phyloP scores from a whole-genome alignment of 805 yeast species.

The Schizosaccharomyces lindneri region DNA sequence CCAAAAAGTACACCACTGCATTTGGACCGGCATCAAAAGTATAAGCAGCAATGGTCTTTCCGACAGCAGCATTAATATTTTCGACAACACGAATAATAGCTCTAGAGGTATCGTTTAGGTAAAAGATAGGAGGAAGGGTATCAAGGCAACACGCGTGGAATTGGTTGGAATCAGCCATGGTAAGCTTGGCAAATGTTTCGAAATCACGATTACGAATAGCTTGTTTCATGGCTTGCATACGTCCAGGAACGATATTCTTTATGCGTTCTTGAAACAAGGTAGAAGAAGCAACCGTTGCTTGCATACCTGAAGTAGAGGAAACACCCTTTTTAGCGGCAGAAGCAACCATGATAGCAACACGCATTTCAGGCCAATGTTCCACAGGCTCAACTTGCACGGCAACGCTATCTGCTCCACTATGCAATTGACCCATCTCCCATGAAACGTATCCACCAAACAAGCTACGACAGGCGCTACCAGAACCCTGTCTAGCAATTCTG shows the following conservation, averaged over 20 bases:
- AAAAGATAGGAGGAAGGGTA: slow-evolving; percentile 85
- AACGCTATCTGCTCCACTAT: slow-evolving; percentile 72
- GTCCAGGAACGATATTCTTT: slow-evolving; percentile 56
- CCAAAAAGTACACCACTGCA: slow-evolving; percentile 78
- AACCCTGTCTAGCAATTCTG: slow-evolving; percentile 88
- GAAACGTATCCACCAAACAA: slow-evolving; percentile 94
- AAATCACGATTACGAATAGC: slow-evolving; percentile 58
- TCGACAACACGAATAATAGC: slow-evolving; percentile 58
- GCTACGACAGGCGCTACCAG: slow-evolving; percentile 96
- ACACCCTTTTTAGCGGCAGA: slow-evolving; percentile 86
- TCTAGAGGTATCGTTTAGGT: slow-evolving; percentile 74
- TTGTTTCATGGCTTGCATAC: slow-evolving; percentile 61
- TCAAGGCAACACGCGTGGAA: slow-evolving; percentile 97
- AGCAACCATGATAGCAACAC: slow-evolving; percentile 78
- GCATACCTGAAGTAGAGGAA: slow-evolving; percentile 92
- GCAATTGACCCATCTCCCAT: slow-evolving; percentile 79
- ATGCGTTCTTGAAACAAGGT: slow-evolving; percentile 65
- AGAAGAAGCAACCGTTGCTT: slow-evolving; percentile 70
- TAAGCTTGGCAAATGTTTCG: slow-evolving; percentile 56
- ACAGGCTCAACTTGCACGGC: slow-evolving; percentile 79
- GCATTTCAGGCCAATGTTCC: slow-evolving; percentile 77
- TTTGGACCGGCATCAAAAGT: slow-evolving; percentile 99
- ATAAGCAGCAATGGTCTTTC: slow-evolving; percentile 61
- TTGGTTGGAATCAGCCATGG: slow-evolving; percentile 91
- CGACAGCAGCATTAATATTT: slow-evolving; percentile 41